phyloP scores from a whole-genome alignment of 78 protist species.

The Dictyostelium purpureum region DNA sequence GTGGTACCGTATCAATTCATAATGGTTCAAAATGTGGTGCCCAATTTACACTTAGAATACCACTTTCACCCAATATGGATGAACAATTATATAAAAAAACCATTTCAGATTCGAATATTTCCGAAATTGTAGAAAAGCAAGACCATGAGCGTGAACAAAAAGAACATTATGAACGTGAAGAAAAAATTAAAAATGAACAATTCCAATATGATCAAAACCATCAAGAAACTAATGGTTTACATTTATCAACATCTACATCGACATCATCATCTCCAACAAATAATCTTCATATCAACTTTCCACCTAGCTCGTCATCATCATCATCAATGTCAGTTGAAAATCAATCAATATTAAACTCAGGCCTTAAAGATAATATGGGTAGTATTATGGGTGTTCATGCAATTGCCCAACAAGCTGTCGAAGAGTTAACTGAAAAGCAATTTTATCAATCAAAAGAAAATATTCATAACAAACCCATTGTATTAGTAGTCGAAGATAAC shows the following conservation, averaged over 20 bases:
- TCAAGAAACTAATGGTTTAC: background rate
- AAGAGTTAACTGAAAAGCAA: slow-evolving; percentile 26
- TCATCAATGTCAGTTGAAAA: background rate
- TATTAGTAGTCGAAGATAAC: slow-evolving; percentile 78
- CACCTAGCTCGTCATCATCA: background rate
- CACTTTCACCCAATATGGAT: slow-evolving; percentile 37
- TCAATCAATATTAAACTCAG: background rate
- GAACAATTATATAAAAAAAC: slow-evolving; percentile 30
- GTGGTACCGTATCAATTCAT: slow-evolving; percentile 33
- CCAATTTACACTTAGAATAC: slow-evolving; percentile 16
- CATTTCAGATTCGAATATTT: slow-evolving; percentile 11
- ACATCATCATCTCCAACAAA: background rate
- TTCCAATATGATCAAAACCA: background rate
- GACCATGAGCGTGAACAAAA: background rate
- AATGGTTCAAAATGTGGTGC: slow-evolving; percentile 15
- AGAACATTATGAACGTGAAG: background rate
- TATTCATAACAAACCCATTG: slow-evolving; percentile 30
- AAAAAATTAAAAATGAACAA: too few relatives aligned
- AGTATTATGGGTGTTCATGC: slow-evolving; percentile 1
- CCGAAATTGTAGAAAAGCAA: too few relatives aligned
- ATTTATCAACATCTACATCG: background rate
- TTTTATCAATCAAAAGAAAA: background rate
- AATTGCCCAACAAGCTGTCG: slow-evolving; percentile 38
- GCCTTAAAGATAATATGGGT: slow-evolving; percentile 35
- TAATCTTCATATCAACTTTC: background rate